Evolutionary conservation across 2,329 filamentous ascomycete genomes (phyloP).

Genomic region (Ambrosiella beaveri): DNA sequence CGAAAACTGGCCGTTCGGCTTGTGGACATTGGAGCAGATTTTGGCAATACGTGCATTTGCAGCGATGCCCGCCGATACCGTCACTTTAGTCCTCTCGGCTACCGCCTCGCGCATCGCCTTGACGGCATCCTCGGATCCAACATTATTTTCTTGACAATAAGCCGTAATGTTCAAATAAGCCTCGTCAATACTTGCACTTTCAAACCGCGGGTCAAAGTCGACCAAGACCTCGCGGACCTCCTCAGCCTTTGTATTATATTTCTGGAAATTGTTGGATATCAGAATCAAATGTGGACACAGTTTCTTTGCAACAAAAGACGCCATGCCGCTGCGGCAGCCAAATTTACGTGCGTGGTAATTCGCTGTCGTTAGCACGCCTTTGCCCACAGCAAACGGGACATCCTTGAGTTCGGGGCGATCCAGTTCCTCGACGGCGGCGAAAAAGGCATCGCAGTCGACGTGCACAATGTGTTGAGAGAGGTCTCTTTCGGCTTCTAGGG

Average conservation of each 20-base stretch:
- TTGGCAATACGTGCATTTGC: constrained; percentile 89
- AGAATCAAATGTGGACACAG: constrained; percentile 74
- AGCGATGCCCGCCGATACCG: constrained; percentile 85
- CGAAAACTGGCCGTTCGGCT: constrained; percentile 82
- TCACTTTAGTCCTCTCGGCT: constrained; percentile 59
- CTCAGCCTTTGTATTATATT: constrained; percentile 78
- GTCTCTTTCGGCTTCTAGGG: constrained; percentile 64
- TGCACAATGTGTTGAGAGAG: constrained; percentile 76
- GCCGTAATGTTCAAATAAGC: constrained; percentile 89
- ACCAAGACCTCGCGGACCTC: constrained; percentile 70
- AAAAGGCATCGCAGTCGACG: constrained; percentile 95
- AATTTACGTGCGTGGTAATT: constrained; percentile 86
- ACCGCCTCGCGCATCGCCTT: constrained; percentile 63
- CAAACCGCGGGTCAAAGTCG: constrained; percentile 78
- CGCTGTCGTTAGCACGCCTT: constrained; percentile 45
- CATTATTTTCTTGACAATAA: constrained; percentile 54
- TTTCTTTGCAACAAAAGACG: constrained; percentile 85
- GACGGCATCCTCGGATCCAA: constrained; percentile 57
- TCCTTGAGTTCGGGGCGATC: constrained; percentile 70
- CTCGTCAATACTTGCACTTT: constrained; percentile 89
- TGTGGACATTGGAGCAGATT: constrained; percentile 89
- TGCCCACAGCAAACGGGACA: constrained; percentile 79
- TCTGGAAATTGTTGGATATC: constrained; percentile 71
- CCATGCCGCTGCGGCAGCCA: constrained; percentile 89
- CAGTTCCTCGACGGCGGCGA: constrained; percentile 78